Percentiles rank a stretch among this genome's conserved stretches.
Evolutionary conservation across 352 stramenopile species (phyloP).

Genomic region (Phytopythium cucurbitacearum): DNA sequence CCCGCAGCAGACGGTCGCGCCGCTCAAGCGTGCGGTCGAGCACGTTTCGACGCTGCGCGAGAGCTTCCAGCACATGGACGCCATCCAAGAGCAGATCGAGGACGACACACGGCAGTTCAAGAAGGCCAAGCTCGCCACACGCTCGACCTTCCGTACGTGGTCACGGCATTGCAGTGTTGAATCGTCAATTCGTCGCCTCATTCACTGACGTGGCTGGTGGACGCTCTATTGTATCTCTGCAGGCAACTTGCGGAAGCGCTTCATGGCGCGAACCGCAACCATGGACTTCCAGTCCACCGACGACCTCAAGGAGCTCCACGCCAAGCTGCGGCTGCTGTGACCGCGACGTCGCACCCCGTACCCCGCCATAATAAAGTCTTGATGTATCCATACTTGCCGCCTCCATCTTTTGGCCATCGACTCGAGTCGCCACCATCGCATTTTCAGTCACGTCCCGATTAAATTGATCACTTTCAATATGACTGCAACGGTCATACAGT

Average conservation of each 20-base stretch:
- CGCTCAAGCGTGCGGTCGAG: slow-evolving; percentile 41
- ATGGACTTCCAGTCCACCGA: slow-evolving; percentile 47
- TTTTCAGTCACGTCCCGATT: no score
- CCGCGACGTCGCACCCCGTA: no score
- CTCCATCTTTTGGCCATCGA: no score
- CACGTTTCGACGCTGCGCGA: slow-evolving; percentile 34
- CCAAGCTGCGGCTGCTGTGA: slow-evolving; percentile 18
- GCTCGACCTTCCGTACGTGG: slow-evolving; percentile 26
- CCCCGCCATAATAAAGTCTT: no score
- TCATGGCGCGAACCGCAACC: slow-evolving; percentile 37
- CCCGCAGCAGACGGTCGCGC: slow-evolving; percentile 28
- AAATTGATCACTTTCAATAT: no score
- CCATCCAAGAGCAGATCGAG: slow-evolving; percentile 37
- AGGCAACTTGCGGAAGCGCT: slow-evolving; percentile 47
- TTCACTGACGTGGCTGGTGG: background rate
- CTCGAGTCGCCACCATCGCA: no score
- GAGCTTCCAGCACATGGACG: slow-evolving; percentile 45
- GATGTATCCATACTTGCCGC: no score
- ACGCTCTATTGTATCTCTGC: no score
- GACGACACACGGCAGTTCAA: slow-evolving; percentile 46
- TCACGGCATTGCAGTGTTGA: background rate
- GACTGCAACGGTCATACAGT: no score
- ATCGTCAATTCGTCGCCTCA: background rate
- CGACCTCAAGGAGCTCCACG: slow-evolving; percentile 50
- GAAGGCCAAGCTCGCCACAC: slow-evolving; percentile 45